These are phyloP conservation scores for Sporothrix inflata DNA, from an alignment of 2,329 filamentous ascomycete genomes.

Conservation along the genomic window DNA sequence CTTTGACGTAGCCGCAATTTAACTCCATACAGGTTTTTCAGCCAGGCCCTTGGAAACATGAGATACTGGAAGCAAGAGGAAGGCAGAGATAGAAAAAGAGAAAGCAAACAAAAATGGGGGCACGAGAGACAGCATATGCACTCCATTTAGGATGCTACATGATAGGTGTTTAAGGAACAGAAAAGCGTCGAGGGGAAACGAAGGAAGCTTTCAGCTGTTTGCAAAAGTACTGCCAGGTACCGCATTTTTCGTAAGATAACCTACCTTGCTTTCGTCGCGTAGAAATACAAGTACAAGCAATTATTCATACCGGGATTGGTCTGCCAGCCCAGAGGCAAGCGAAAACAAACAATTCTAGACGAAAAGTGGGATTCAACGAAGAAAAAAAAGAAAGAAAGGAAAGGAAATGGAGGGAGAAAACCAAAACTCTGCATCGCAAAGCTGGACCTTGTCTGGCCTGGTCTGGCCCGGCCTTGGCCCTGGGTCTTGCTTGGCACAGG, in stretches of 20 bases:
- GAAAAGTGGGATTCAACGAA: background rate
- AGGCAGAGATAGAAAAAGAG: background rate
- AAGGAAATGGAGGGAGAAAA: background rate
- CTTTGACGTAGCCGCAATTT: conserved; percentile 25
- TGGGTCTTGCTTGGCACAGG: background rate
- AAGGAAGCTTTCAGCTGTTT: background rate
- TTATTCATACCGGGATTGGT: background rate
- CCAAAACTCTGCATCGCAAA: background rate
- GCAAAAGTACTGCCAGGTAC: background rate
- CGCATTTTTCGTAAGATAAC: background rate
- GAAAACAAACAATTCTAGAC: background rate
- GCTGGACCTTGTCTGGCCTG: background rate
- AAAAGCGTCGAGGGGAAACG: background rate
- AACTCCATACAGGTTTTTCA: background rate
- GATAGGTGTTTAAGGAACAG: background rate
- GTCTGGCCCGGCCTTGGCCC: background rate
- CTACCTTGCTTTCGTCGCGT: background rate
- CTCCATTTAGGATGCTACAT: background rate
- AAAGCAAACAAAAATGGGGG: background rate
- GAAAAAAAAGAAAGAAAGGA: background rate
- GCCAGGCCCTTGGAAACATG: background rate
- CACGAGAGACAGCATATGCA: background rate
- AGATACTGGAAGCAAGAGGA: background rate
- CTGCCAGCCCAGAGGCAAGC: background rate
- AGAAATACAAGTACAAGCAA: background rate